Conservation (phyloP, 345 rosid genomes). For the Eucalyptus tenuipes region DNA sequence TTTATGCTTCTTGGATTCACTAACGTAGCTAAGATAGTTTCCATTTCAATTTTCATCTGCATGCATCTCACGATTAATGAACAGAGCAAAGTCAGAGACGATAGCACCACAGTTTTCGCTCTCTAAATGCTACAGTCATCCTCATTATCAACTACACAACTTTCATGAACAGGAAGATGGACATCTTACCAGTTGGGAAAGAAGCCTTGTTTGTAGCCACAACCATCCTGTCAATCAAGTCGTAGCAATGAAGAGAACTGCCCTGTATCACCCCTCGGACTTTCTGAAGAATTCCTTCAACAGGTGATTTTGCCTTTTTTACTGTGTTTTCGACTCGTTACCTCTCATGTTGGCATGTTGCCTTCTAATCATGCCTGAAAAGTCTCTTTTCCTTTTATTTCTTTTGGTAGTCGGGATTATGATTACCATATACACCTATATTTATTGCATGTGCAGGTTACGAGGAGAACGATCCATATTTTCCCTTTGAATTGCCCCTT, state of each 20-base stretch:
- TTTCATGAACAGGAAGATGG: slow-evolving; percentile 35
- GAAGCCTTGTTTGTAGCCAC: slow-evolving; percentile 75
- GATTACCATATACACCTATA: background rate
- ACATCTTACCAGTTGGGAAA: slow-evolving; percentile 53
- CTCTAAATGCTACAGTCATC: background rate
- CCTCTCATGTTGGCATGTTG: background rate
- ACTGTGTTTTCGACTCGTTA: background rate
- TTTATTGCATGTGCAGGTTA: background rate
- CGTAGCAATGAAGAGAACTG: background rate
- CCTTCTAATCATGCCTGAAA: background rate
- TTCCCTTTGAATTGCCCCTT: background rate
- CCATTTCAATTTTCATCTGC: background rate
- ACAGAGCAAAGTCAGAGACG: background rate
- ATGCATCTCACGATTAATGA: background rate
- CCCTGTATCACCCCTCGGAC: background rate
- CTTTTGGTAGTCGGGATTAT: background rate
- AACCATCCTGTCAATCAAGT: slow-evolving; percentile 21
- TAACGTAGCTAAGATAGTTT: background rate
- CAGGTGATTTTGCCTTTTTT: background rate
- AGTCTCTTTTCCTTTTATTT: background rate
- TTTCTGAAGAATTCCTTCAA: background rate
- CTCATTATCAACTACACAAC: background rate
- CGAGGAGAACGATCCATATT: background rate
- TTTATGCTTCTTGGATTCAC: background rate
- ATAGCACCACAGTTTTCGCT: background rate